Evolutionary conservation across 2,329 filamentous ascomycete species (phyloP), one percentile per base, ranked within the genome.

Genomic region (Elsinoe batatas): DNA sequence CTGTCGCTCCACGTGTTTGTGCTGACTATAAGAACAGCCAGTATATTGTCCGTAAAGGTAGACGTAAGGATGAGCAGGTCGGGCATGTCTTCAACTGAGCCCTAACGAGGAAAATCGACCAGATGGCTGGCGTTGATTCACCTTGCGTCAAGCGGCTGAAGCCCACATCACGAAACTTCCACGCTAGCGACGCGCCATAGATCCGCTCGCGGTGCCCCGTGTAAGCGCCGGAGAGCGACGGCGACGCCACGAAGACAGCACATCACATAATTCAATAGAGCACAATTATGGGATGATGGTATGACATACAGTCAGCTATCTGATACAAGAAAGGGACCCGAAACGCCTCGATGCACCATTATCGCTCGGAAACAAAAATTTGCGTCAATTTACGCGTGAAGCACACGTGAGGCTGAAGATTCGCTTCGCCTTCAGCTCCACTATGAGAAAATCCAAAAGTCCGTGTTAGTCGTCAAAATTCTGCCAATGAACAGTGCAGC

Each of bases 301-400:
- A 55, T 47, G 53, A 38, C 30, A 55, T 55, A 55, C 53, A 55
- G 40, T 36, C 26, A 44, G 40, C 53, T 55, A 55, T 55, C 53
- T 55, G 37, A 38, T 51, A 51, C 47, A 51, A 26, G 32, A 26
- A 51, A 20, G 3, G 6, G 15, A 32, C 32, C 18, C 12, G 8
- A 51, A 51, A 38, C 47, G 47, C 47, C 47, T 26, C 22, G 18
- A 51, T 51, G 47, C 47, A 22, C 17, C 18, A 51, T 12, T 37
- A 51, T 38, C 32, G 35, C 47, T 38, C 35, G 18, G n/a, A 33
- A 20, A 15, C 17, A 51, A 51, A 38, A 49, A 20, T 35, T 49
- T 13, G 47, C 47, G 47, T 51, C 33, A 38, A 51, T 22, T 51
- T 38, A 26, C 47, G 35, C 33, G 33, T 13, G 33, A 7, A 33